phyloP scores from a whole-genome alignment of 345 rosid species.

The Syzygium grande region DNA sequence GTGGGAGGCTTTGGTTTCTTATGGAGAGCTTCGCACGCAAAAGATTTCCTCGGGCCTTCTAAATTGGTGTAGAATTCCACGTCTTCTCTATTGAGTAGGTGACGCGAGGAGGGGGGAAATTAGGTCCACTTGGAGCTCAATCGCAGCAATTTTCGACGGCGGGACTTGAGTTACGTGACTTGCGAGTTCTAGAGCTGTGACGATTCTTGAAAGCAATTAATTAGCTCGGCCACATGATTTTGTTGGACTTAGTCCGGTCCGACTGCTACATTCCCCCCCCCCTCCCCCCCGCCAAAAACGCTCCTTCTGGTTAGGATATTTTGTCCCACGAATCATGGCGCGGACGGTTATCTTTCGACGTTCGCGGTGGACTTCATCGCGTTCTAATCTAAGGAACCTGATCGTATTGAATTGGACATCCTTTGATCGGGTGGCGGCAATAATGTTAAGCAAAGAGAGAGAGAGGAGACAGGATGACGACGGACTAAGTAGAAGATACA shows the following conservation, averaged over 20 bases:
- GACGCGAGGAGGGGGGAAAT: background rate
- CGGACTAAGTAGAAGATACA: no score
- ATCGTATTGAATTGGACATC: background rate
- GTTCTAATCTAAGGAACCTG: no score
- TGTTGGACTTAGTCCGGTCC: background rate
- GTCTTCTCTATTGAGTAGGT: background rate
- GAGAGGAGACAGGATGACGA: no score
- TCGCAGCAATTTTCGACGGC: background rate
- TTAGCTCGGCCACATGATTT: background rate
- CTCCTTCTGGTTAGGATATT: background rate
- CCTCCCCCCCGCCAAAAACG: background rate
- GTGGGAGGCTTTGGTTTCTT: background rate
- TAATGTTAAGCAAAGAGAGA: background rate
- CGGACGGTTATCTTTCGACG: background rate
- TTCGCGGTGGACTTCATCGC: background rate
- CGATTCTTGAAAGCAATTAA: background rate
- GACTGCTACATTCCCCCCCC: background rate
- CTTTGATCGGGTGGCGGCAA: background rate
- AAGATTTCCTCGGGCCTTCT: background rate
- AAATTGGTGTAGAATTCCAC: background rate
- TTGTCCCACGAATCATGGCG: background rate
- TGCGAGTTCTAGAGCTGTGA: no score
- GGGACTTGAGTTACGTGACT: background rate
- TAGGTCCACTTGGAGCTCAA: background rate
- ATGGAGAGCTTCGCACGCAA: background rate